Base-by-base conservation (phyloP, 2,329 filamentous ascomycete genomes). In the Colletotrichum filicis region DNA sequence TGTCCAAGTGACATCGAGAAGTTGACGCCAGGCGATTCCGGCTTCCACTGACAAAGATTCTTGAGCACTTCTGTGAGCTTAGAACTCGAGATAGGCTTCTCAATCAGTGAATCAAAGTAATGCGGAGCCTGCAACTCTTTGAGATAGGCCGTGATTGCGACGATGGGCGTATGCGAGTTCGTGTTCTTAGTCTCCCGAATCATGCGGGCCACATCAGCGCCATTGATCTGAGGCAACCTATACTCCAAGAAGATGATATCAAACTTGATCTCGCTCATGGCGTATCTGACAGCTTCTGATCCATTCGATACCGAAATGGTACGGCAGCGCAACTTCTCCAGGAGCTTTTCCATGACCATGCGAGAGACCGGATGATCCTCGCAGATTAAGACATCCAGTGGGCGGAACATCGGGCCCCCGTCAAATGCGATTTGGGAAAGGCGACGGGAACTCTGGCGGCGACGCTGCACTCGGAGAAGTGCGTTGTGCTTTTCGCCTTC, bases 191-290 rank as follows among this genome's bases (percentile, higher is more conserved):
- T 98, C 80, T 98, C 96, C 60, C 97, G 92, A 76, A 99, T 95
- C 97, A 99, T 99, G 42, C 97, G 93, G 63, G 97, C 96, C 69
- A 99, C 94, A 80, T 99, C 97, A 14, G 95, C 94, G 28, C 97
- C 97, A 78, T 95, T 98, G 79, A 98, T 95, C 79, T 97, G 95
- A 11, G 97, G 96, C 58, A 99, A 87, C 81, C 96, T 97, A 85
- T 95, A 98, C 83, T 99, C 97, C 82, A 98, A 96, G 87, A 99
- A 97, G 80, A 99, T 98, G 78, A 98, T 95, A 83, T 99, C 97
- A 79, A 98, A 99, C 79, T 98, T 97, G 80, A 99, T 96, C 80
- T 98, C 96, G 79, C 96, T 96, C 87, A 97, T 94, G 32, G 97
- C 95, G 83, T 97, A 98, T 26, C 96, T 92, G 78, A 98, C 93